These are phyloP conservation scores for Linaria vulgaris DNA, from an alignment of 257 asterid species.

Conservation along the genomic window DNA sequence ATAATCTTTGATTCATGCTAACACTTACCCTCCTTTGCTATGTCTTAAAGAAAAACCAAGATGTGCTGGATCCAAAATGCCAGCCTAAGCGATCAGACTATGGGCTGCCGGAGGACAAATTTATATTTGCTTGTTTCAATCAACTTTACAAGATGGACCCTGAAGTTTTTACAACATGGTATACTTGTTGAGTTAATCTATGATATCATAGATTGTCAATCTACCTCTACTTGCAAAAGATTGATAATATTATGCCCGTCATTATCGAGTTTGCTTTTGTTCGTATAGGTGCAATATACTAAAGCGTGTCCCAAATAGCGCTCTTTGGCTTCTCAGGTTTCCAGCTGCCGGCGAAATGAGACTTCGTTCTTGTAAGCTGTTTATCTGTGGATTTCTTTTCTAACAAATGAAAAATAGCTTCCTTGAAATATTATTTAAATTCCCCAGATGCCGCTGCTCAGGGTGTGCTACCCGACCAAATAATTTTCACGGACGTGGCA, in stretches of 20 bases:
- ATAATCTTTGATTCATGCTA: conserved; percentile 20
- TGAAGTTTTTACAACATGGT: conserved; percentile 84
- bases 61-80: conserved; percentile 75
- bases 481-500: conserved; percentile 93
- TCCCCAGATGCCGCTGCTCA: conserved; percentile 87
- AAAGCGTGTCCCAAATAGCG: conserved; percentile 95
- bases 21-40: conserved; percentile 14
- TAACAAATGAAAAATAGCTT: neutral
- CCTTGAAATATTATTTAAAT: neutral
- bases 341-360: conserved; percentile 99
- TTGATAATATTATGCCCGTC: neutral
- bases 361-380: conserved; percentile 75
- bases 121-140: conserved; percentile 95
- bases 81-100: conserved; percentile 90
- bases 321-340: conserved; percentile 94
- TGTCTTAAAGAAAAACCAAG: conserved; percentile 73
- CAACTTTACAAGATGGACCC: conserved; percentile 99
- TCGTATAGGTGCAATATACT: conserved; percentile 92
- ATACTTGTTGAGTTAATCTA: conserved; percentile 15
- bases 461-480: conserved; percentile 94
- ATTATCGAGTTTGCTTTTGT: neutral
- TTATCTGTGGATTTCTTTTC: conserved; percentile 7
- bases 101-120: conserved; percentile 91
- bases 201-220: no score
- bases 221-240: no score